A percentile compares a stretch with the other conserved stretches of the same genome.
These are phyloP conservation scores for Mycena filopes DNA, from an alignment of 768 basidiomycete species.

Conservation along the genomic window DNA sequence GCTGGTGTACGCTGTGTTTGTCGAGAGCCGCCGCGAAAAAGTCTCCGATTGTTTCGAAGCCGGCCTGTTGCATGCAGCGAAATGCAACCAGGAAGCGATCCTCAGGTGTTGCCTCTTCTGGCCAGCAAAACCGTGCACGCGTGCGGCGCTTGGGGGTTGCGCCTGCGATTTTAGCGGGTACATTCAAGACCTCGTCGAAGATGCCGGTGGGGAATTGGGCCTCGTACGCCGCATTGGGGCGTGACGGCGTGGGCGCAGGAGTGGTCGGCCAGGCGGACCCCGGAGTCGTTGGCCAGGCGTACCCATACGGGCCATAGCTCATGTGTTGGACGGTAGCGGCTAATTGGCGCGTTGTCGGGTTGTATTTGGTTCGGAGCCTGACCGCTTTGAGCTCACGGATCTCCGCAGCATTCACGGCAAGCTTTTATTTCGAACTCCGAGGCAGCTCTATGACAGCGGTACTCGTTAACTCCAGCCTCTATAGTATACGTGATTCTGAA, in stretches of 20 bases:
- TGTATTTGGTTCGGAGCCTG: too few relatives aligned
- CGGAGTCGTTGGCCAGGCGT: too few relatives aligned
- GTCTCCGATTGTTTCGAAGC: slow-evolving; percentile 15
- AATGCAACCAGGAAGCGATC: slow-evolving; percentile 14
- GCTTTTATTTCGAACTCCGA: too few relatives aligned
- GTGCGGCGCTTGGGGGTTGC: not conserved
- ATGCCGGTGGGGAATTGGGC: slow-evolving; percentile 4
- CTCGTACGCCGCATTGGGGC: not conserved
- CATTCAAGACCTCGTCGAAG: slow-evolving; percentile 11
- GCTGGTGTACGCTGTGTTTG: not conserved
- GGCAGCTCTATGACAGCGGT: too few relatives aligned
- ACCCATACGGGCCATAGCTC: too few relatives aligned
- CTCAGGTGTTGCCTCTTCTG: not conserved
- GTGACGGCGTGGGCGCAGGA: not conserved
- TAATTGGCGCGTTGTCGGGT: too few relatives aligned
- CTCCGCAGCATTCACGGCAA: too few relatives aligned
- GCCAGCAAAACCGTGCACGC: slow-evolving; percentile 11
- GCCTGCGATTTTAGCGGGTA: not conserved
- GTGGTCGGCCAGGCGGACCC: too few relatives aligned
- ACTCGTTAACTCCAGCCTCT: too few relatives aligned
- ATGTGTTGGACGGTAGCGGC: too few relatives aligned
- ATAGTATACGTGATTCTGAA: too few relatives aligned
- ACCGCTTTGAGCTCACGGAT: too few relatives aligned
- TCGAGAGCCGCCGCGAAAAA: slow-evolving; percentile 7
- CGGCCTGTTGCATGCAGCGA: slow-evolving; percentile 11